A percentile compares a stretch with the other conserved stretches of the same genome.
phyloP scores from a whole-genome alignment of 441 rosid species.

The Populus hybrid region DNA sequence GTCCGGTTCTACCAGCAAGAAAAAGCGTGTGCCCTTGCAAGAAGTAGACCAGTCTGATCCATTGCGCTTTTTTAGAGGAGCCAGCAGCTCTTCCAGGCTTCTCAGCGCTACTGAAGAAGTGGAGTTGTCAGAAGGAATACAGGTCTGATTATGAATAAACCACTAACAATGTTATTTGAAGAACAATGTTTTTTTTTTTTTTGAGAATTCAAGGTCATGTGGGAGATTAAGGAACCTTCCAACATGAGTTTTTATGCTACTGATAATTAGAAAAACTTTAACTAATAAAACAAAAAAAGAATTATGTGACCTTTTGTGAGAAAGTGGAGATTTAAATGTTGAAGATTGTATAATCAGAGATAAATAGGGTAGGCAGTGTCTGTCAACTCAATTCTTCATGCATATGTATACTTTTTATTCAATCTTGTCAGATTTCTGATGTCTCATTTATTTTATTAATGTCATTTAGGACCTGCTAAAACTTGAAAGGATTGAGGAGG shows the following conservation, averaged over 20 bases:
- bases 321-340: background rate
- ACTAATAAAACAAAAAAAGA: background rate
- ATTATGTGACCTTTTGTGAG: background rate
- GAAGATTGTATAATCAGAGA: background rate
- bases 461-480: slow-evolving; percentile 70
- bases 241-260: background rate
- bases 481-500: slow-evolving; percentile 74
- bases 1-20: slow-evolving; percentile 49
- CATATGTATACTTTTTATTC: background rate
- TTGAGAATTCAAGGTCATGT: too few relatives aligned
- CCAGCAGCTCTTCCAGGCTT: slow-evolving; percentile 65
- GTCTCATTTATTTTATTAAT: background rate
- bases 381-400: background rate
- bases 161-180: background rate
- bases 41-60: slow-evolving; percentile 75
- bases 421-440: slow-evolving; percentile 14
- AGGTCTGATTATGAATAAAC: slow-evolving; percentile 43
- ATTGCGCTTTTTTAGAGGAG: slow-evolving; percentile 65
- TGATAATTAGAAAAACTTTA: background rate
- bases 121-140: slow-evolving; percentile 80
- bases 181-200: background rate
- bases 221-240: background rate
- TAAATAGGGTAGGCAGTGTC: background rate
- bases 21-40: slow-evolving; percentile 53
- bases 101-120: slow-evolving; percentile 77